Base-by-base conservation (phyloP, 2,329 filamentous ascomycete genomes). In the Colletotrichum acutatum region DNA sequence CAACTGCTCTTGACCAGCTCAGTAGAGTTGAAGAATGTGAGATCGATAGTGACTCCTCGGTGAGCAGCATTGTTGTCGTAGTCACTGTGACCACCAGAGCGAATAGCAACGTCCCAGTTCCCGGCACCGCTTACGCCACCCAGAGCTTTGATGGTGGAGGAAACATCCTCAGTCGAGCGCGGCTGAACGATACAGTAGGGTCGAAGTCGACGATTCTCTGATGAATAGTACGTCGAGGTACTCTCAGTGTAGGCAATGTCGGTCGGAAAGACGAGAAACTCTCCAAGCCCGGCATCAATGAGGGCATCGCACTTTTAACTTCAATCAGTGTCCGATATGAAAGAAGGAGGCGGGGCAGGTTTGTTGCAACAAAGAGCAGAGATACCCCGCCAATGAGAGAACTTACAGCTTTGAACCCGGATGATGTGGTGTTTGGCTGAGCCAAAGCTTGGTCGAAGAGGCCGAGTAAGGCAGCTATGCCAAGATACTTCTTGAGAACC, bases 51-150 rank as follows among this genome's bases (percentile, higher is more conserved):
- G 16, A 85, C 74, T 2, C 83, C 83, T 1, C 74, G 79, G 16
- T 82, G 75, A 53, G 82, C 84, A 72, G 81, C 87, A 0, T 84
- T 83, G 9, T 81, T 79, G 16, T 82, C 83, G 72, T 83, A 83
- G n/a, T 83, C 80, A n/a, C 82, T 82, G 76, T 87, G 86, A 0
- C 86, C 86, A 26, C 85, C 86, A 68, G 83, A 82, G 37, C 83
- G 81, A 54, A 84, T 80, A 6, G 85, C 84, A 30, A 78, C 72
- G n/a, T 76, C 37, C 59, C 76, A 76, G 16, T 63, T 60, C 7
- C 64, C 69, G 1, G 59, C 24, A n/a, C 42, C 28, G 8, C 59
- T 52, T 0, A 69, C 26, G 1, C 56, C 19, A n/a, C 42, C 54
- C 24, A 78, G 66, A 11, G 73, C 72, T 12, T 64, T 75, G 14